These are phyloP conservation scores for Cyclaneusma minus DNA, from an alignment of 2,329 filamentous ascomycete genomes.

Conservation along the genomic window DNA sequence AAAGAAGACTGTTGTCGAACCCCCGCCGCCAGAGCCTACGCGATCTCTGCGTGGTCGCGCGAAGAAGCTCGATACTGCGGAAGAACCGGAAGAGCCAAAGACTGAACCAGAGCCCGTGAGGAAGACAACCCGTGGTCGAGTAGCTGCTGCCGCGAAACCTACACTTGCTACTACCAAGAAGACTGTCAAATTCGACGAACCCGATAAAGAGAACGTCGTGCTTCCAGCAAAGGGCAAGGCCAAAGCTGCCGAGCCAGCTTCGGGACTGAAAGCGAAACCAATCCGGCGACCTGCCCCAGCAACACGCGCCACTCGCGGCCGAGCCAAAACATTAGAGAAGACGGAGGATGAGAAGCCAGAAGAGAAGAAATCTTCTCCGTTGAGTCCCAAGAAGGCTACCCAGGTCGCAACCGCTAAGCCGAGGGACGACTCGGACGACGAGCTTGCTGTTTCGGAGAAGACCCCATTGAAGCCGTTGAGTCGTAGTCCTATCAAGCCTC, in stretches of 20 bases:
- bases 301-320: constrained; percentile 15
- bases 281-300: constrained; percentile 29
- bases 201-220: constrained; percentile 47
- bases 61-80: constrained; percentile 10
- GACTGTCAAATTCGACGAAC: constrained; percentile 46
- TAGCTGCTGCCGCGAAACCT: constrained; percentile 19
- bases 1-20: constrained; percentile 20
- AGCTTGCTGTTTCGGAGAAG: constrained; percentile 36
- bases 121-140: constrained; percentile 21
- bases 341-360: constrained; percentile 23
- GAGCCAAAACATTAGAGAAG: constrained; percentile 16
- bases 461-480: constrained; percentile 34
- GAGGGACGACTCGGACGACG: constrained; percentile 39
- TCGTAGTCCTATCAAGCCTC: constrained; percentile 39
- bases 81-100: constrained; percentile 5
- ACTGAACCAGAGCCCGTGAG: constrained; percentile 21
- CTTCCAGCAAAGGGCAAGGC: constrained; percentile 24
- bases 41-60: constrained; percentile 13
- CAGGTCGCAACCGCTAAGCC: constrained; percentile 29
- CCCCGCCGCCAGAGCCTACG: constrained; percentile 7
- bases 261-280: constrained; percentile 28
- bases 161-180: constrained; percentile 34
- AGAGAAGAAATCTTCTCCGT: constrained; percentile 31
- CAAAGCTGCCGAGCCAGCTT: constrained; percentile 19
- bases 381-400: constrained; percentile 50